Conservation (phyloP, 1,284 basidiomycete species). For the Ganoderma leucocontextum region DNA sequence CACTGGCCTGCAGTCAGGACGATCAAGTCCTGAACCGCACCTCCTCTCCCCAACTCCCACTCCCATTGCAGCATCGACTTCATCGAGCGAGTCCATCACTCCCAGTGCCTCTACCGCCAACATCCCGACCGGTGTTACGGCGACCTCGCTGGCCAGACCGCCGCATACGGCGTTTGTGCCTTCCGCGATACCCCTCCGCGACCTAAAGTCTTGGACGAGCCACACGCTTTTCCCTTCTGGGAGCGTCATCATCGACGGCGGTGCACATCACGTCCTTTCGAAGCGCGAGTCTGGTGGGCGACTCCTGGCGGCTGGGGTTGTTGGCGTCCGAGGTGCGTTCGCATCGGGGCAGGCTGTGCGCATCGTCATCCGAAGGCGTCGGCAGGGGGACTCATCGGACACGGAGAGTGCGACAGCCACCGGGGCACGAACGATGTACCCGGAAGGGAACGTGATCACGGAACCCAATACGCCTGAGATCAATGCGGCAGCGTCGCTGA, state of each 20-base stretch:
- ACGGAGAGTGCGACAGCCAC: conserved; percentile 24
- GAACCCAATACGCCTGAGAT: conserved; percentile 54
- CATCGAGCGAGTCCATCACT: conserved; percentile 19
- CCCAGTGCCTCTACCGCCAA: conserved; percentile 22
- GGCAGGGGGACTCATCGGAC: conserved; percentile 18
- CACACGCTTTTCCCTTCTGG: conserved; percentile 93
- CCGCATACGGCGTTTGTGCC: conserved; percentile 92
- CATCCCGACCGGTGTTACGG: conserved; percentile 1
- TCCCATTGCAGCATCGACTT: conserved; percentile 10
- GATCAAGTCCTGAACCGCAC: conserved; percentile 47
- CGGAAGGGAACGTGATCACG: conserved; percentile 42
- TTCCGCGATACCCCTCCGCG: conserved; percentile 78
- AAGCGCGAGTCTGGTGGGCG: conserved; percentile 89
- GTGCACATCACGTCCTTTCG: conserved; percentile 88
- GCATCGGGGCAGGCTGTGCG: conserved; percentile 95
- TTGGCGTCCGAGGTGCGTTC: conserved; percentile 89
- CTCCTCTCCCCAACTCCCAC: conserved; percentile 16
- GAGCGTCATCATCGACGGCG: conserved; percentile 87
- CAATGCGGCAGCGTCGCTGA: conserved; percentile 43
- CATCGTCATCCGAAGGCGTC: conserved; percentile 68
- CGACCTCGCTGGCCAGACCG: conserved; percentile 51
- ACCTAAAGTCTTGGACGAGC: conserved; percentile 95
- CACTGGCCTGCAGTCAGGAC: conserved; percentile 43
- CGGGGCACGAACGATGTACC: conserved; percentile 40
- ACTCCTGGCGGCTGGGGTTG: conserved; percentile 89